Evolutionary conservation across 768 basidiomycete genomes (phyloP), one percentile per base, ranked within the genome.

Genomic region (Lentinula lateritia): DNA sequence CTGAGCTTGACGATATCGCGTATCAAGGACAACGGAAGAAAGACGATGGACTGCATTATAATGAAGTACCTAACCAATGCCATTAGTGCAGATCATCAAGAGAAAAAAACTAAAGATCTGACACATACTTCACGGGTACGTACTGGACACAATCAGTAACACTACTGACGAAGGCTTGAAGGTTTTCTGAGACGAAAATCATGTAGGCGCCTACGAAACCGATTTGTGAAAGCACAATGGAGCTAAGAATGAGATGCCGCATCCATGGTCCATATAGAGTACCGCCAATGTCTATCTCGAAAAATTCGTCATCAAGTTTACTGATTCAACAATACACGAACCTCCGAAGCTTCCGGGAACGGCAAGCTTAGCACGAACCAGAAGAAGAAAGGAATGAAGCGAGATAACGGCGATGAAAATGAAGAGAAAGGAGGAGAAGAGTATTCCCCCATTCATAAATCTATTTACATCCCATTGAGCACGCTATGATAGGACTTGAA

Each of bases 1-100:
- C 92, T 94, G 39, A 99, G 83, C 74, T 95, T 97, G 34, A 95
- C 92, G n/a, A 99, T 81, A 74, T 97, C 93, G 35, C 97, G 85
- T 59, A 98, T 81, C 64, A 99, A 86, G 4, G 87, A 91, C 56
- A 97, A 75, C 0, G 97, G 97, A 2, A 98, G 75, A 77, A 98
- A 95, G 69, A 98, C 78, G 67, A 95, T 66, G 48, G 95, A 73
- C 70, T 98, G 92, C 34, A 89, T 76, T 50, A 92, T 69, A 68
- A 99, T 98, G 71, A 92, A 93, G 71, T 56, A 56, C 41, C 55
- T 56, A 28, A 28, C 28, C 28, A 28, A 28, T 28, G 28, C 3
- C 10, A 7, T 20, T n/a, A 6, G n/a, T 5, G n/a, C 16, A 39
- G 9, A 56, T 43, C 23, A 45, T 16, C 20, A 10, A 28, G 8